Evolutionary conservation across 257 asterid species (phyloP), one percentile per base, ranked within the genome.

Genomic region (Verbascum thapsus): DNA sequence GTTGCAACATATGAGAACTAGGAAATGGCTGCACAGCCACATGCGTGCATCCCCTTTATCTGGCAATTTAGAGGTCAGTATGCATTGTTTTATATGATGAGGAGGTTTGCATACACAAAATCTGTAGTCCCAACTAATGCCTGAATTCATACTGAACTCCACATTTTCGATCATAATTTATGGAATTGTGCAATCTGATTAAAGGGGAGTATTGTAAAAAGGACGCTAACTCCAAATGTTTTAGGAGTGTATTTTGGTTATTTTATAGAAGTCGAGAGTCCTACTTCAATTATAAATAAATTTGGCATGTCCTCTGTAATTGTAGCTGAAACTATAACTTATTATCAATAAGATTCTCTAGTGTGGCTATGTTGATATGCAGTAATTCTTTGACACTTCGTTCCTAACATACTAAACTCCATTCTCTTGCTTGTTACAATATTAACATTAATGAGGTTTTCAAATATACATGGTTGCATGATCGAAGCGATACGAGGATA

Each of bases 1-100:
- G 75, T 76, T 90, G 78, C 97, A 87, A 61, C 94, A 89, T 61
- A 80, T 83, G 86, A 79, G 40, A 76, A 89, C 96, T 26, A 76
- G 91, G 70, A 84, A 64, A 80, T 89, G 96, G 96, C 76, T 86
- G 68, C 97, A 89, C 64, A 89, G 94, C 78, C 97, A 89, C 79
- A 81, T 89, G 84, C 94, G 85, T 37, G 86, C 89, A 26, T 89
- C 97, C 70, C 97, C 97, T 32, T 83, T 89, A 63, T 82, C 97
- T 11, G 83, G 87, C 70, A 89, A 89, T 67, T n/a, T 86, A 74
- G 96, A 89, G 96, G 96, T 88, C 1, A n/a, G 88, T 72, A 34
- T 54, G 58, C 69, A 66, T 37, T 37, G 8, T 30, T 32, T 23
- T 44, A 48, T 53, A 18, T 7, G 12, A 2, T 26, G 32, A 1